These are phyloP conservation scores for Coemansia sp. DNA, from an alignment of 192 early-diverging fungal species.

Conservation along the genomic window DNA sequence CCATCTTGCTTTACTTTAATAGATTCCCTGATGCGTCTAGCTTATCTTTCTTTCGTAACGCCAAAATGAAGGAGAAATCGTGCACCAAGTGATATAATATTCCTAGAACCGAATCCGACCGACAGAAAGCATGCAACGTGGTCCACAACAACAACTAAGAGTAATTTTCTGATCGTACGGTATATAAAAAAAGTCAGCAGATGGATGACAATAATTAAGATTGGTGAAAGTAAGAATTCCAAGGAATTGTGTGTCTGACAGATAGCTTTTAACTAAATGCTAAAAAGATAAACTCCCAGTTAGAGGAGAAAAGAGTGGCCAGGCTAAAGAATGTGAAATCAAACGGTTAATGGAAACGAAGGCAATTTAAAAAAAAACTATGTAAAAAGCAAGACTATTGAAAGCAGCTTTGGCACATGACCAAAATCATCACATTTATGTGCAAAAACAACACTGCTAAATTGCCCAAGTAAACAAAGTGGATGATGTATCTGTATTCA, in stretches of 20 bases:
- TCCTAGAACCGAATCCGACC: neutral
- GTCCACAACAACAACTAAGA: neutral
- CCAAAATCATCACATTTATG: neutral
- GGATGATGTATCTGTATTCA: no score
- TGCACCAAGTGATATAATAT: neutral
- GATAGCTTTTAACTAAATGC: neutral
- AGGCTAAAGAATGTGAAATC: neutral
- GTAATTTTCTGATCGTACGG: neutral
- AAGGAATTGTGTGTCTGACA: neutral
- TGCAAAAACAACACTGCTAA: no score
- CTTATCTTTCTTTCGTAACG: neutral
- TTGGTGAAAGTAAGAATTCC: neutral
- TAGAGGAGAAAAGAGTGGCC: neutral
- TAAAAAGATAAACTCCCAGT: neutral
- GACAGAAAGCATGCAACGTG: neutral
- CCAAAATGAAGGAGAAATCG: neutral
- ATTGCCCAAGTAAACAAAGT: no score
- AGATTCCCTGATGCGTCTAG: neutral
- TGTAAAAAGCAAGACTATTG: neutral
- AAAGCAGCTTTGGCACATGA: neutral
- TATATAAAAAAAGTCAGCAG: neutral
- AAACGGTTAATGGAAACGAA: neutral
- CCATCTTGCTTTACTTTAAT: slow-evolving; percentile 13
- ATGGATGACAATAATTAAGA: neutral
- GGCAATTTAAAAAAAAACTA: neutral